A percentile compares a stretch with the other conserved stretches of the same genome.
These are phyloP conservation scores for Pseudotulostoma volvatum DNA, from an alignment of 495 filamentous ascomycete species.

Conservation along the genomic window DNA sequence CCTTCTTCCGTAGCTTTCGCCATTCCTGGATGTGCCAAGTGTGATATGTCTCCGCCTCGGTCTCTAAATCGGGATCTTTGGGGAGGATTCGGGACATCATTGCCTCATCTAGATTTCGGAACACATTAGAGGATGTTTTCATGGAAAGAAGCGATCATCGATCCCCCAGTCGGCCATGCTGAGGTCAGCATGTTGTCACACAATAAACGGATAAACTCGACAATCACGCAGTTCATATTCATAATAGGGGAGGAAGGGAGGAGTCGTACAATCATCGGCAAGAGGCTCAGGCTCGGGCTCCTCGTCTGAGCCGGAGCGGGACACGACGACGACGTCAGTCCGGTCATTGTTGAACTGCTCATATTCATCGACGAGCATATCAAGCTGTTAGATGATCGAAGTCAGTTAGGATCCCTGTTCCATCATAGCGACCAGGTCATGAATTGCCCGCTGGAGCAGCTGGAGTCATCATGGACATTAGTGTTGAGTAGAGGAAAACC, in stretches of 20 bases:
- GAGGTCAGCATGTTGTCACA: no score
- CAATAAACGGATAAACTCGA: no score
- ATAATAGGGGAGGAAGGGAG: conserved; percentile 3
- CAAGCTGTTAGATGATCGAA: conserved; percentile 27
- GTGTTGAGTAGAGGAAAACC: background rate
- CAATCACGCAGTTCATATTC: no score
- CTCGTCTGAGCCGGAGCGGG: conserved; percentile 41
- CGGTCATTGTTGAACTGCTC: conserved; percentile 60
- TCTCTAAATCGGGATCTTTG: conserved; percentile 59
- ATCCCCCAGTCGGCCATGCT: no score
- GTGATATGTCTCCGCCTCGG: conserved; percentile 44
- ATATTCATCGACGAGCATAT: conserved; percentile 59
- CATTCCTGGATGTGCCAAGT: conserved; percentile 83
- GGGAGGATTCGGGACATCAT: conserved; percentile 67
- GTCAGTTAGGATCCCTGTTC: no score
- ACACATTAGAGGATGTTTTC: conserved; percentile 14
- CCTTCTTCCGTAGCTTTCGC: conserved; percentile 52
- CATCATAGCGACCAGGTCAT: no score
- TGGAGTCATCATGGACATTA: no score
- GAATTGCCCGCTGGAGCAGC: no score
- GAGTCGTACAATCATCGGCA: conserved; percentile 56
- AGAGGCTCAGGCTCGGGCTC: conserved; percentile 36
- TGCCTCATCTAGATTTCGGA: conserved; percentile 44
- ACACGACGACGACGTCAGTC: conserved; percentile 73
- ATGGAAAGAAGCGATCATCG: no score